Base-by-base conservation (phyloP, 2,329 filamentous ascomycete genomes). In the Colletotrichum endophyticum region DNA sequence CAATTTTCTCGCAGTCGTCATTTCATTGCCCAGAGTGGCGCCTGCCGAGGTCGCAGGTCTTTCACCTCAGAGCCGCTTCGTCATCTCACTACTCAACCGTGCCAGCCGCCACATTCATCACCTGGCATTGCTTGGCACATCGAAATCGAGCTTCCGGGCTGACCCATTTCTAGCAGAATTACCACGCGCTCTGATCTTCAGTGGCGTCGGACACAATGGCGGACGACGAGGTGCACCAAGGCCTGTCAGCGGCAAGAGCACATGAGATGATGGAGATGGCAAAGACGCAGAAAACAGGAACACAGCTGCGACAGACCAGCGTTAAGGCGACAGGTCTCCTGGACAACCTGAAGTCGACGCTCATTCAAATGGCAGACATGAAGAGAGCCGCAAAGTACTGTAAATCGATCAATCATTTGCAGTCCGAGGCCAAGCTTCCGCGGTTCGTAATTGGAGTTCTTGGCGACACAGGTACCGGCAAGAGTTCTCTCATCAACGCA, bases 401-500 rank as follows among this genome's bases (percentile, higher is more conserved):
- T 7, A 39, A 77, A 22, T 44, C 63, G 3, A 49, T 76, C 13
- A 13, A 70, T 8, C 49, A 63, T 12, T 49, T 77, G 19, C 5
- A 80, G 80, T 7, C 83, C 82, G 25, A 80, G 79, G 3, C 84
- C 81, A 30, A 87, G 86, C 44, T 74, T 59, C 66, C 59, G 3
- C 74, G 70, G 7, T 61, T 76, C 2, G 85, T 93, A 0, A 85
- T 93, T 22, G 92, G 91, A 8, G 89, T 94, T 1, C 88, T 92
- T 4, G 92, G 92, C 1, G 91, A 89, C 70, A 93, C 92, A 0
- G 91, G 92, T 0, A 88, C 90, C 2, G 92, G 92, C 0, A 94
- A 94, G 79, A 91, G 88, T 25, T 91, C 89, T 3, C 84, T 93
- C 0, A 92, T 94, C 81, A 94, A 93, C 79, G 91, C 92, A 0